Conservation (phyloP, 768 basidiomycete genomes). For the Tremella mesenterica region DNA sequence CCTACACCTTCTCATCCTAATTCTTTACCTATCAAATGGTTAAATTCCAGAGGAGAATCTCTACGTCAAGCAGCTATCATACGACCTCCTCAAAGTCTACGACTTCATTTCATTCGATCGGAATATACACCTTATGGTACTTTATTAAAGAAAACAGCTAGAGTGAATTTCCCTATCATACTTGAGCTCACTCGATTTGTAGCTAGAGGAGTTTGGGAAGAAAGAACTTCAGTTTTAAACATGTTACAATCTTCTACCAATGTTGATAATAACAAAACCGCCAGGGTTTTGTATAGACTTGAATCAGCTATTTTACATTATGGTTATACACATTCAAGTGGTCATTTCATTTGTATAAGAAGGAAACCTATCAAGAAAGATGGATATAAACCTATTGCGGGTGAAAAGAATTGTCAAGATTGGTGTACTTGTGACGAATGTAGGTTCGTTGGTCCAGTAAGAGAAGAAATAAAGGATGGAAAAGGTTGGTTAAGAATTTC, state of each 20-base stretch:
- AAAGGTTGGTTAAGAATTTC: constrained; percentile 75
- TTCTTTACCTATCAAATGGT: constrained; percentile 35
- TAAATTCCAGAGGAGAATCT: constrained; percentile 21
- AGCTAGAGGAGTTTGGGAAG: constrained; percentile 30
- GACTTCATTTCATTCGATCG: constrained; percentile 85
- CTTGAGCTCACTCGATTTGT: constrained; percentile 76
- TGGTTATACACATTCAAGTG: constrained; percentile 75
- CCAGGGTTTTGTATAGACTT: constrained; percentile 70
- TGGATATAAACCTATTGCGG: constrained; percentile 44
- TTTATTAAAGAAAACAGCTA: constrained; percentile 74
- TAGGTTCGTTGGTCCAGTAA: constrained; percentile 50
- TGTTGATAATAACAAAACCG: constrained; percentile 43
- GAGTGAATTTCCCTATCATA: constrained; percentile 71
- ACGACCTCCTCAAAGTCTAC: constrained; percentile 76
- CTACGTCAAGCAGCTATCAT: constrained; percentile 33
- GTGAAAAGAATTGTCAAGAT: constrained; percentile 49
- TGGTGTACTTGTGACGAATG: constrained; percentile 52
- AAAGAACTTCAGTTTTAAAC: constrained; percentile 10
- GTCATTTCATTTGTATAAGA: constrained; percentile 88
- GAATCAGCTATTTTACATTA: constrained; percentile 83
- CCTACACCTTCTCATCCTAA: constrained; percentile 2
- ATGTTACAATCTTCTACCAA: too few species aligned
- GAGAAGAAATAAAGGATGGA: constrained; percentile 32
- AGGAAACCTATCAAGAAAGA: constrained; percentile 54
- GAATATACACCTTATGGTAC: constrained; percentile 62